Evolutionary conservation across 306 rosid genomes (phyloP).

Genomic region (Myrica gale): DNA sequence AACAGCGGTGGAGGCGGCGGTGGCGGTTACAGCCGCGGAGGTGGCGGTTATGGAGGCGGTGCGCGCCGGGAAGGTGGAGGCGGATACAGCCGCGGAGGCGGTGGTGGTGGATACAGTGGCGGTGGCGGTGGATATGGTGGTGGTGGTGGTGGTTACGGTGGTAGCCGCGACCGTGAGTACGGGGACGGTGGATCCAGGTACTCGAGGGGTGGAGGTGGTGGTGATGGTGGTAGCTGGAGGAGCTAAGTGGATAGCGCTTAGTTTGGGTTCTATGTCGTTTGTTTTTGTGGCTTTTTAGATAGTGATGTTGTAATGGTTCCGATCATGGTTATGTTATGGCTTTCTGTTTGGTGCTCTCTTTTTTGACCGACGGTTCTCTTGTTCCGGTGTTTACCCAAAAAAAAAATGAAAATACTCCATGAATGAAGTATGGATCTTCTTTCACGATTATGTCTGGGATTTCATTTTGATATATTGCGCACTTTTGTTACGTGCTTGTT

Average conservation of each 20-base stretch:
- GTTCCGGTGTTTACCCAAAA: background rate
- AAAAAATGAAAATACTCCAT: background rate
- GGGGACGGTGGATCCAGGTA: constrained; percentile 37
- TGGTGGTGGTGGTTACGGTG: constrained; percentile 13
- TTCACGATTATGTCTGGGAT: background rate
- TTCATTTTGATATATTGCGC: too few species aligned
- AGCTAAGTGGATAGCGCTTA: constrained; percentile 25
- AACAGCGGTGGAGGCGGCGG: constrained; percentile 52
- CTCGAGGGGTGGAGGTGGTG: constrained; percentile 31
- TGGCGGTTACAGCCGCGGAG: constrained; percentile 27
- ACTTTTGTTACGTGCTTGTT: too few species aligned
- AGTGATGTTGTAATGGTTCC: background rate
- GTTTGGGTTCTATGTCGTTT: background rate
- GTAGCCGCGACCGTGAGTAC: constrained; percentile 39
- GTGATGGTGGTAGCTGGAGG: constrained; percentile 71
- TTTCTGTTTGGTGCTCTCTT: constrained; percentile 5
- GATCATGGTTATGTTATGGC: constrained; percentile 18
- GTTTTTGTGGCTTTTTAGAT: background rate
- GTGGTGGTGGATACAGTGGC: constrained; percentile 28
- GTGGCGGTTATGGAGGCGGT: constrained; percentile 50
- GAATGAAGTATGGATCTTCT: constrained; percentile 14
- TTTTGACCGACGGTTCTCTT: constrained; percentile 12
- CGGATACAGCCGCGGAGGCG: constrained; percentile 39
- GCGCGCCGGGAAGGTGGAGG: constrained; percentile 17
- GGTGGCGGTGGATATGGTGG: constrained; percentile 29